Evolutionary conservation across 768 basidiomycete genomes (phyloP).

Genomic region (Russula olivacea): DNA sequence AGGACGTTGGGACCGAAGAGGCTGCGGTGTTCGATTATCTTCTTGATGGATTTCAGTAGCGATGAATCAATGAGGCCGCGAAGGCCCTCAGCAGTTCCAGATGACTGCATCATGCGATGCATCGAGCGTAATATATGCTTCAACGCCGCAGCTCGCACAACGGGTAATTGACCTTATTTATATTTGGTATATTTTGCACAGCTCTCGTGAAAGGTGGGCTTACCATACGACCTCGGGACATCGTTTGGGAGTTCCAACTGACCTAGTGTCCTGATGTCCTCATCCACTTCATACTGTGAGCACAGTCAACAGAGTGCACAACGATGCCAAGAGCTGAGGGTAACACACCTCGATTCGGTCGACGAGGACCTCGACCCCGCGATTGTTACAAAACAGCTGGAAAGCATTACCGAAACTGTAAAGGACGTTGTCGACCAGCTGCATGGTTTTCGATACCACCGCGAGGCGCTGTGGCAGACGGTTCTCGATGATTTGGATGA

Average conservation of each 20-base stretch:
- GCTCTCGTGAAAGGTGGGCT: conserved; percentile 21
- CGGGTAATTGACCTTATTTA: conserved; percentile 59
- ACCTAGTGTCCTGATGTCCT: conserved; percentile 34
- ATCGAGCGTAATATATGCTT: conserved; percentile 88
- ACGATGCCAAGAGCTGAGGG: neutral
- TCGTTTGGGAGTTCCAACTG: conserved; percentile 50
- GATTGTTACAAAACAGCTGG: conserved; percentile 74
- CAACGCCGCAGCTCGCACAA: conserved; percentile 71
- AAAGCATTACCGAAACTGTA: conserved; percentile 88
- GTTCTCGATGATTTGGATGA: conserved; percentile 87
- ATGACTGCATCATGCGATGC: conserved; percentile 96
- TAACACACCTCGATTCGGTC: conserved; percentile 74
- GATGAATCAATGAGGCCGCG: conserved; percentile 91
- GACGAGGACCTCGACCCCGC: conserved; percentile 81
- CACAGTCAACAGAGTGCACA: conserved; percentile 2
- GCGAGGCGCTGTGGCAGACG: conserved; percentile 59
- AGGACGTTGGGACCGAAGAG: conserved; percentile 85
- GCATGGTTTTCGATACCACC: conserved; percentile 85
- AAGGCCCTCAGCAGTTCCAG: conserved; percentile 89
- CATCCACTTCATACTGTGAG: conserved; percentile 32
- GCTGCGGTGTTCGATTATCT: conserved; percentile 74
- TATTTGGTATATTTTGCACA: conserved; percentile 5
- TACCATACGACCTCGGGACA: conserved; percentile 46
- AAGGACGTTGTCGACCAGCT: conserved; percentile 85
- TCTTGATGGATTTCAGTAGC: conserved; percentile 77